These are phyloP conservation scores for Debaryomycetaceae sp. DNA, from an alignment of 1,139 yeast species.

Conservation along the genomic window DNA sequence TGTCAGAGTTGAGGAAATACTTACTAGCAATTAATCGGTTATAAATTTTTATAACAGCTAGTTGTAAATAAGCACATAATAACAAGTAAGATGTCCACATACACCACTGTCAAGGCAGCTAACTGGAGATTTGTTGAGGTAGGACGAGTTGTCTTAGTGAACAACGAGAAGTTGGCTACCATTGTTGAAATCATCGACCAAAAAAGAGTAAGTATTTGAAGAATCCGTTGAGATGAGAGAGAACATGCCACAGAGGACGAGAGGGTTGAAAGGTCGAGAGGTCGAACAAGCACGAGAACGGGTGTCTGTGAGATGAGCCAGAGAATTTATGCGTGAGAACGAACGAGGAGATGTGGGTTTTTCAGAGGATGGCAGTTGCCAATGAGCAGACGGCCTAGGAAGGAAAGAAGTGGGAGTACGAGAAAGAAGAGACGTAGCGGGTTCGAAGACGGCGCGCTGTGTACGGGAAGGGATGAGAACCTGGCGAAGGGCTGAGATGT, in stretches of 20 bases:
- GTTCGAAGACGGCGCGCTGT: too few relatives aligned
- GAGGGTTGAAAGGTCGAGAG: background rate
- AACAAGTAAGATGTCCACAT: slow-evolving; percentile 28
- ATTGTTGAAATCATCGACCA: slow-evolving; percentile 98
- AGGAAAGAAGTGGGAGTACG: too few relatives aligned
- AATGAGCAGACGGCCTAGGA: too few relatives aligned
- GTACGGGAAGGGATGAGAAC: too few relatives aligned
- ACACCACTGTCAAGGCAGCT: slow-evolving; percentile 85
- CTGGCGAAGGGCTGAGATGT: too few relatives aligned
- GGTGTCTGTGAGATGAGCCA: too few relatives aligned
- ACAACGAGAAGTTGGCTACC: slow-evolving; percentile 82
- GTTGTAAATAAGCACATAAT: slow-evolving; percentile 8
- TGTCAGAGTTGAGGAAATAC: background rate
- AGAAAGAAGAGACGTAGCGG: too few relatives aligned
- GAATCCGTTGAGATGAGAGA: background rate
- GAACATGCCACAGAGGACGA: background rate
- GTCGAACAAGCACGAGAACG: background rate
- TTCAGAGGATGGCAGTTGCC: too few relatives aligned
- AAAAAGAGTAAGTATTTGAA: slow-evolving; percentile 77
- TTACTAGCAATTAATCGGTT: slow-evolving; percentile 4
- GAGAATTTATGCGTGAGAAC: too few relatives aligned
- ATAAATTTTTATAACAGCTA: slow-evolving; percentile 6
- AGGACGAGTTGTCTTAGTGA: slow-evolving; percentile 96
- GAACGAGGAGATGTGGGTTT: too few relatives aligned
- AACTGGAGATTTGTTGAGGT: slow-evolving; percentile 99